These are phyloP conservation scores for Helminthosporium solani DNA, from an alignment of 2,329 filamentous ascomycete species.

Conservation along the genomic window DNA sequence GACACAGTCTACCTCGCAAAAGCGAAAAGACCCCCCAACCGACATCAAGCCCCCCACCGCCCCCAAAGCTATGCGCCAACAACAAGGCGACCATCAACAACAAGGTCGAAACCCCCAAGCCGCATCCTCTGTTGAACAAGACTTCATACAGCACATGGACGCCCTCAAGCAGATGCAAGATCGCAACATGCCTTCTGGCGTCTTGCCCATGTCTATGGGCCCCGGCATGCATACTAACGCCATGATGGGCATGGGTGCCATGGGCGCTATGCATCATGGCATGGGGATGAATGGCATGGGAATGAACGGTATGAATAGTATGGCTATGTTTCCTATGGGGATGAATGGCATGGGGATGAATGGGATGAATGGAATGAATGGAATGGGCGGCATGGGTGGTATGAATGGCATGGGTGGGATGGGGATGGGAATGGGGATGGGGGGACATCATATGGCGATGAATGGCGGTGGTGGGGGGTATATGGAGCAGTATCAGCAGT, in stretches of 20 bases:
- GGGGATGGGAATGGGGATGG: constrained; percentile 10
- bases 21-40: constrained; percentile 76
- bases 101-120: no score
- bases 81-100: constrained; percentile 40
- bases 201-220: constrained; percentile 41
- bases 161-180: constrained; percentile 38
- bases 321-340: constrained; percentile 12
- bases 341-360: no score
- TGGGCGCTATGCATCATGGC: constrained; percentile 4
- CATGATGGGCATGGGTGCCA: constrained; percentile 38
- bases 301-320: constrained; percentile 38
- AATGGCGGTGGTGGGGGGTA: no score
- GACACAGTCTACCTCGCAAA: no score
- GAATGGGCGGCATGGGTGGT: constrained; percentile 17
- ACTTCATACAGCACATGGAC: constrained; percentile 50
- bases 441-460: no score
- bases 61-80: constrained; percentile 48
- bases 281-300: no score
- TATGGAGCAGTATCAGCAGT: no score
- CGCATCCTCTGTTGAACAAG: constrained; percentile 51
- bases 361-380: constrained; percentile 32
- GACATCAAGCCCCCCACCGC: constrained; percentile 51
- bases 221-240: constrained; percentile 18
- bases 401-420: constrained; percentile 34
- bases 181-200: not conserved